Base-by-base conservation (phyloP, 176 grass and related monocot genomes). In the Oryza coarctata region DNA sequence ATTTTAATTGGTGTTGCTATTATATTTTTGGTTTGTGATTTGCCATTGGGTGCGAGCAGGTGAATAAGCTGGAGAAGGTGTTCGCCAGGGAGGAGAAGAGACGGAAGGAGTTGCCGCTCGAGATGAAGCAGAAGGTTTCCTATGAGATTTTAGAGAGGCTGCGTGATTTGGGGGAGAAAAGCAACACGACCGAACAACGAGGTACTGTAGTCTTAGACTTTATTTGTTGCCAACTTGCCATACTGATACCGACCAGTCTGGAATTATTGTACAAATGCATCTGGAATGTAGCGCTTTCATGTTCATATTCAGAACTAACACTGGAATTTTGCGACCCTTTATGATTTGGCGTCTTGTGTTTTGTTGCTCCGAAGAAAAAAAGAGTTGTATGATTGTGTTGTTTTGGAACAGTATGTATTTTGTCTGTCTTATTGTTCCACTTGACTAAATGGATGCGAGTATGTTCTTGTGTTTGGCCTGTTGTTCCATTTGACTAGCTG, bases 101-200 rank as follows among this genome's bases (percentile, higher is more conserved):
- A 65, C 69, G 83, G 39, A 58, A 83, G 71, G 86, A 75, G 84
- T 76, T 97, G 61, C 75, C 94, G 15, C 77, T 76, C 23, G 74
- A 76, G 52, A 25, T 91, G 71, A 93, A 91, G 84, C 80, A 91
- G 47, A 93, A 89, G 82, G 31, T 97, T 73, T 83, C 78, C 26
- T 43, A 70, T 71, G 91, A 93, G 70, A 89, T 97, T 91, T 25
- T 93, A 70, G 64, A 86, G 30, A 89, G 80, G 68, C 79, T 97
- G 74, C 80, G 33, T 55, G 80, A 77, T 63, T 87, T 91, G 64
- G 74, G 80, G 49, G 79, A 83, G 60, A 64, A 39, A 50, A 36
- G 26, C 36, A 91, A 35, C 60, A 12, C 44, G 45, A 86, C 88
- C 2, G 89, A 87, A 81, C 91, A 89, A 72, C 75, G 35, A 86